Percentiles rank a stretch among this genome's conserved stretches.
Conservation (phyloP, 2,329 filamentous ascomycete species). For the Ophiostoma piceae region DNA sequence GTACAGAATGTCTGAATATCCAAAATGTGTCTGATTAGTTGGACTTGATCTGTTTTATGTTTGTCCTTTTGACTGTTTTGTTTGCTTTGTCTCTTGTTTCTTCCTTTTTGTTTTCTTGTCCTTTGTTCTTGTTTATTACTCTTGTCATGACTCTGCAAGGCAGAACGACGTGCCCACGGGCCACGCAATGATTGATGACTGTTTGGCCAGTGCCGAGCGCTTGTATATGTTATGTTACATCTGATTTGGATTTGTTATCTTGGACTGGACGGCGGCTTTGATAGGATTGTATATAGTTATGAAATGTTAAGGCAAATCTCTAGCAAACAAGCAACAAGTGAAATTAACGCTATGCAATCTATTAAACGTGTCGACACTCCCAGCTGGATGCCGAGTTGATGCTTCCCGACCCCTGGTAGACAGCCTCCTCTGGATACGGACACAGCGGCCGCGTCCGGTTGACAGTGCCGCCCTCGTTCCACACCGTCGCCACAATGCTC, state of each 20-base stretch:
- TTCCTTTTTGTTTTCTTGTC: not conserved
- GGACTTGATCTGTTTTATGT: not conserved
- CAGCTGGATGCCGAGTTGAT: not conserved
- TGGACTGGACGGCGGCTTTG: not conserved
- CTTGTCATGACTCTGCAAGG: constrained; percentile 7
- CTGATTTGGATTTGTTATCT: not conserved
- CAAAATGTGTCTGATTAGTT: not conserved
- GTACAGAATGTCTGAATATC: not conserved
- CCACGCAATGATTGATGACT: constrained; percentile 6
- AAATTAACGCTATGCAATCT: not conserved
- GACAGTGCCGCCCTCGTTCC: not conserved
- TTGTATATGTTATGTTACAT: not conserved
- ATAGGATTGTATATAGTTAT: constrained; percentile 13
- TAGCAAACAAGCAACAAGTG: not conserved
- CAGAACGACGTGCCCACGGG: constrained; percentile 7
- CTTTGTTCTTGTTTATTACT: constrained; percentile 11
- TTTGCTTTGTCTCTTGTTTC: not conserved
- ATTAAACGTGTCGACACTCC: not conserved
- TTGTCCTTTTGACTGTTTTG: constrained; percentile 30
- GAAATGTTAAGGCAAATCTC: not conserved
- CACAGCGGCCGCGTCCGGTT: not conserved
- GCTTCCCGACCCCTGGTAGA: not conserved
- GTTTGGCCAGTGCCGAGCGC: not conserved
- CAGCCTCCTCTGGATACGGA: not conserved
- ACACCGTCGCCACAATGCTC: not conserved